Evolutionary conservation across 2,329 filamentous ascomycete species (phyloP).

Genomic region (Anisogramma anomala): DNA sequence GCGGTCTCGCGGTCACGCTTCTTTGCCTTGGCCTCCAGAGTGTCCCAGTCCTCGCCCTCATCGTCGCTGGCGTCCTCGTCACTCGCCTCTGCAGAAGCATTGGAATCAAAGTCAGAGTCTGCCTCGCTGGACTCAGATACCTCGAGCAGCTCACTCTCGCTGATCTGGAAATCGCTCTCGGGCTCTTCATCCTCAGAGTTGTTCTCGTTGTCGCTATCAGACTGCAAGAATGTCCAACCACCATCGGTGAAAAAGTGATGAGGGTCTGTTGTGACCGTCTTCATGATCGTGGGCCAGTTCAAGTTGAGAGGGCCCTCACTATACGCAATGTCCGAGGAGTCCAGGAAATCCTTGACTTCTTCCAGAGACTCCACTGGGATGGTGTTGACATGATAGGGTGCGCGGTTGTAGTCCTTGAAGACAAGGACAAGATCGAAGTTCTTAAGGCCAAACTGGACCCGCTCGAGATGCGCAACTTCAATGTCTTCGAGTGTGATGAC

Average conservation of each 20-base stretch:
- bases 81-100: conserved; percentile 69
- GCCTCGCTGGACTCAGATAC: conserved; percentile 67
- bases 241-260: conserved; percentile 93
- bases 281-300: conserved; percentile 99
- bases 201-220: conserved; percentile 77
- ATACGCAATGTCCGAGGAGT: conserved; percentile 89
- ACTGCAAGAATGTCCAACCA: conserved; percentile 85
- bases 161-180: conserved; percentile 86
- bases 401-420: conserved; percentile 91
- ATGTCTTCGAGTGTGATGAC: conserved; percentile 93
- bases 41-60: conserved; percentile 87
- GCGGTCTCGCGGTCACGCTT: conserved; percentile 61
- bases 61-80: conserved; percentile 67
- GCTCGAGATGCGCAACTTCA: conserved; percentile 89
- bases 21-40: conserved; percentile 80
- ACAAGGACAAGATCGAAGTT: conserved; percentile 98
- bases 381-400: conserved; percentile 91
- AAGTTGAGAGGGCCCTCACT: conserved; percentile 92
- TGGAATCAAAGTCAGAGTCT: conserved; percentile 86
- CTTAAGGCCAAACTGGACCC: conserved; percentile 92
- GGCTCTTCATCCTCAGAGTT: conserved; percentile 70
- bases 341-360: conserved; percentile 93
- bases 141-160: conserved; percentile 75
- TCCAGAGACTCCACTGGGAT: conserved; percentile 94
- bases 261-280: conserved; percentile 88